Percentiles rank a stretch among this genome's conserved stretches.
Conservation (phyloP, 148 eudicot species). For the Persicaria tinctoria region DNA sequence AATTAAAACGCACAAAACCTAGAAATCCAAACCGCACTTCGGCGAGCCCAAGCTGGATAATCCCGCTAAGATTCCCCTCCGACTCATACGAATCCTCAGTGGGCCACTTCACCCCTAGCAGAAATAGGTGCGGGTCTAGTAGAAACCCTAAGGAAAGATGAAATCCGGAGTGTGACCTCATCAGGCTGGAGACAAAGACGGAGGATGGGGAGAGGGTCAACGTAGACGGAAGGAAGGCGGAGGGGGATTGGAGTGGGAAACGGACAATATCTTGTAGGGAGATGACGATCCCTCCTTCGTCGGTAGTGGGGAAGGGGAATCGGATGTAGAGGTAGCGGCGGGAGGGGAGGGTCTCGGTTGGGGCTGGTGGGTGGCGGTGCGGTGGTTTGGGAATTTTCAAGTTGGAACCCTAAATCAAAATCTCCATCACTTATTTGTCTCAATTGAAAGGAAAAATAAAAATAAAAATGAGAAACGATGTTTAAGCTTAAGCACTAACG, state of each 20-base stretch:
- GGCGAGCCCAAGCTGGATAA: constrained; percentile 59
- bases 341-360: background rate
- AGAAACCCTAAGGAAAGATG: constrained; percentile 43
- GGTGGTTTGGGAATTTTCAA: no score
- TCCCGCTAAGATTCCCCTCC: constrained; percentile 41
- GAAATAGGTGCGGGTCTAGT: constrained; percentile 48
- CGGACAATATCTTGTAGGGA: constrained; percentile 81
- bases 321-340: background rate
- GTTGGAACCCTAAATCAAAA: no score
- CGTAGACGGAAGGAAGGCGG: constrained; percentile 16
- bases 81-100: constrained; percentile 48
- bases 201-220: constrained; percentile 15
- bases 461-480: no score
- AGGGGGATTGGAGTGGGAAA: constrained; percentile 1
- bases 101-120: constrained; percentile 35
- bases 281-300: constrained; percentile 41
- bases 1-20: constrained; percentile 12
- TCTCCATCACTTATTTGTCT: no score
- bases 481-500: no score
- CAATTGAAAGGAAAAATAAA: no score
- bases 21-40: constrained; percentile 45
- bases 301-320: constrained; percentile 1
- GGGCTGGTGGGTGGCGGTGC: background rate
- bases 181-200: constrained; percentile 24
- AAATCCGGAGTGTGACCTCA: constrained; percentile 52